A percentile compares a stretch with the other conserved stretches of the same genome.
Conservation (phyloP, 371 early-diverging fungal species). For the Mortierella sp. region DNA sequence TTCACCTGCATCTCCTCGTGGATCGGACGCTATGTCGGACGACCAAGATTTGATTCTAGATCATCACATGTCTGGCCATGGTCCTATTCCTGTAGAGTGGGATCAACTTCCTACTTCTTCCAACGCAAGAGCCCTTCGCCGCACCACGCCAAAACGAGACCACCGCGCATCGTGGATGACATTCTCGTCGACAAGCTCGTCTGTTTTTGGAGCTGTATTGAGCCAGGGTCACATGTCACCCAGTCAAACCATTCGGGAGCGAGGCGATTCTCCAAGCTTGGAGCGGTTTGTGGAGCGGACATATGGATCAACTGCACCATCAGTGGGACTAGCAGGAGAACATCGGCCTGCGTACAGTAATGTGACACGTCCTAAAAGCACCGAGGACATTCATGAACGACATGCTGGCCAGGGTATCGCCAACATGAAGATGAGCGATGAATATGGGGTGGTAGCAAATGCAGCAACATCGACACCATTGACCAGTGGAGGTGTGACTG, state of each 20-base stretch:
- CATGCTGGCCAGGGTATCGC: background rate
- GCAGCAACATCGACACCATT: background rate
- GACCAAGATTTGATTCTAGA: conserved; percentile 13
- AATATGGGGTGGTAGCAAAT: background rate
- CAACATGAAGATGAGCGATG: background rate
- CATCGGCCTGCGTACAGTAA: background rate
- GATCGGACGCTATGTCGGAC: background rate
- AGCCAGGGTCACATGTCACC: conserved; percentile 49
- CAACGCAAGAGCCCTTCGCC: conserved; percentile 27
- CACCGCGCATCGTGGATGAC: conserved; percentile 54
- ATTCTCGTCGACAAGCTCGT: conserved; percentile 41
- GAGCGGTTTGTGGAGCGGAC: conserved; percentile 48
- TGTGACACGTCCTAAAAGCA: conserved; percentile 25
- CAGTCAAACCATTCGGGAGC: conserved; percentile 31
- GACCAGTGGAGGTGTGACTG: background rate
- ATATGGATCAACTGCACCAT: background rate
- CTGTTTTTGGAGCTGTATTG: conserved; percentile 46
- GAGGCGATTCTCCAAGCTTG: conserved; percentile 19
- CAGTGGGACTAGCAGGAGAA: background rate
- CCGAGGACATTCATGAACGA: conserved; percentile 16
- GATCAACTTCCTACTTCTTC: conserved; percentile 7
- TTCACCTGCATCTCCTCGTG: background rate
- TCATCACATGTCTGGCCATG: background rate
- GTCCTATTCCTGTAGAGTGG: conserved; percentile 10
- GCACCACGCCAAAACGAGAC: conserved; percentile 35